Evolutionary conservation across 2,329 filamentous ascomycete species (phyloP), one percentile per base, ranked within the genome.

Genomic region (Calonectria henricotiae): DNA sequence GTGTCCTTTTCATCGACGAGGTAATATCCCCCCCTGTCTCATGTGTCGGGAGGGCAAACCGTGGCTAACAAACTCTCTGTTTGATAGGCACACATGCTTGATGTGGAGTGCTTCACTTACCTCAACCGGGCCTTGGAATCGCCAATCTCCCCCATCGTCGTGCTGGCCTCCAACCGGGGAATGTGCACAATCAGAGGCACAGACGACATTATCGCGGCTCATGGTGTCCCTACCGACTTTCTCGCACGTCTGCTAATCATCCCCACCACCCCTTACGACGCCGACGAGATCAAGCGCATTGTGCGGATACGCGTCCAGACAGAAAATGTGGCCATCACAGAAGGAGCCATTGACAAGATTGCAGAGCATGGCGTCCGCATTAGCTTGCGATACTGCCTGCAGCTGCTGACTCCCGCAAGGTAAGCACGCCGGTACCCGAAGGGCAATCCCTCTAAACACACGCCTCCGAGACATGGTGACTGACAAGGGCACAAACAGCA

Each of bases 91-190:
- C 96, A 99, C 86, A 99, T 99, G 96, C 94, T 99, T 78, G 96
- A 99, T 83, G 93, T 99, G 77, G 96, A 99, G 86, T 97, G 95
- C 87, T 99, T 98, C 86, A 98, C 96, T 76, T 99, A 98, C 85
- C 91, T 99, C 80, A 98, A 98, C 88, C 94, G 95, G 80, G 96
- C 96, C n/a, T 89, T 99, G 76, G 96, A 99, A 87, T 95, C 94
- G 67, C 90, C 92, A 75, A 97, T 99, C 79, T 96, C 96, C 1
- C 96, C 96, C 68, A 98, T 99, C 79, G 96, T 99, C 71, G 96
- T 99, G 75, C 92, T 99, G 71, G 96, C 96, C 70, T 98, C 96
- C 47, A 99, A 99, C 86, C 93, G 96, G 79, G 96, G 96, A 82
- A 92, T 95, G 87, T 96, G 94, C 74, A 93, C 94, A 74, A 96